Evolutionary conservation across 306 rosid genomes (phyloP), one percentile per base, ranked within the genome.

Genomic region (Heteromeles arbutifolia): DNA sequence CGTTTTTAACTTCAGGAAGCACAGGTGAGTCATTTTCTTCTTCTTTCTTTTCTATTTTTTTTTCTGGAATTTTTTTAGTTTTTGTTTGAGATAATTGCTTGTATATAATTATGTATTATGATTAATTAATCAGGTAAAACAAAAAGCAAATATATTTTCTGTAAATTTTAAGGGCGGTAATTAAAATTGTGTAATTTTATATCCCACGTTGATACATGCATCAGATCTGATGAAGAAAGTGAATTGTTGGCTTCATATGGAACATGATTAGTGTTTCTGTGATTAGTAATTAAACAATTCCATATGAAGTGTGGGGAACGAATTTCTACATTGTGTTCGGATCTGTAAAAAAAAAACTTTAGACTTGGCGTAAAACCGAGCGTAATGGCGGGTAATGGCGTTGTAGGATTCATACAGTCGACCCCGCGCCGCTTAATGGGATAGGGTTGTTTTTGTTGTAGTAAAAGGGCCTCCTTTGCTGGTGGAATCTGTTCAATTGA

Each of bases 321-420:
- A 69, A 78, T 84, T 74, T 85, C 70, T 88, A 28, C 85, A 26
- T 82, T 81, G 84, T 86, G 84, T 82, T 86, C 90, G 84, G 84
- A 74, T 83, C 81, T 90, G 94, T 91, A 84, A 92, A 76, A 80
- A 74, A 19, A 78, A 4, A 1, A 32, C 5, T 32, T 37, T 37
- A 37, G 41, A 37, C 41, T 37, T 7, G 2, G 41, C 41, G 41
- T 37, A 37, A 34, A 37, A 37, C 10, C 41, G 41, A 7, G 41
- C 41, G 9, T 2, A 37, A 2, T 6, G 9, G 1, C 10, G 41
- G 10, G 9, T 2, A 37, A 2, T 6, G 9, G 1, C 10, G 41
- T 37, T 37, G 41, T 0, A 37, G 9, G 9, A 7, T 37, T 37
- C 9, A 37, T 37, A 7, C 41, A 37, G 41, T 10, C 2, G 0